These are phyloP conservation scores for Aquilaria yunnanensis DNA, from an alignment of 345 rosid genomes.

Conservation along the genomic window DNA sequence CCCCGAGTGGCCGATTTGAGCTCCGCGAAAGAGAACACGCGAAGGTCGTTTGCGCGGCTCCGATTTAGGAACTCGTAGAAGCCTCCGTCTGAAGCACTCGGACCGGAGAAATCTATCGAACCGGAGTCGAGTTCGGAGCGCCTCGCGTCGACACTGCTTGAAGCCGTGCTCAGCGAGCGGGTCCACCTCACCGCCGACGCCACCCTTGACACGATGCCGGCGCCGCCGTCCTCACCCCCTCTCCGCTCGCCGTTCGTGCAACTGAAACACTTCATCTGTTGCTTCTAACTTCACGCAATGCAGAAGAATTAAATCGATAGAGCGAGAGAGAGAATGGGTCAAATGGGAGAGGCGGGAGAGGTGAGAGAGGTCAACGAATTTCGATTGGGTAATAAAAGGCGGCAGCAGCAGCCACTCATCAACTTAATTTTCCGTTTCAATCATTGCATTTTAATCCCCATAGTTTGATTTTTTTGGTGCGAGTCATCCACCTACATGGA, in stretches of 20 bases:
- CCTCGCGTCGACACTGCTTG: conserved; percentile 61
- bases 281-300: too few species aligned
- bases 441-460: too few species aligned
- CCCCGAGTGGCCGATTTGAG: conserved; percentile 81
- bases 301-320: too few species aligned
- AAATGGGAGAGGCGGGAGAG: too few species aligned
- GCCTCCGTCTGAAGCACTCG: conserved; percentile 24
- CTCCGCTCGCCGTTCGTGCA: conserved; percentile 67
- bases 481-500: too few species aligned
- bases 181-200: conserved; percentile 78
- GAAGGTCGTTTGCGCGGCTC: conserved; percentile 73
- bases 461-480: too few species aligned
- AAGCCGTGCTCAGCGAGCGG: conserved; percentile 84
- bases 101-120: conserved; percentile 59
- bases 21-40: conserved; percentile 63
- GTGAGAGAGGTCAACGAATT: too few species aligned
- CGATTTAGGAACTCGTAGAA: conserved; percentile 48
- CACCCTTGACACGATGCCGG: conserved; percentile 33
- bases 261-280: conserved; percentile 86
- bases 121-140: conserved; percentile 85
- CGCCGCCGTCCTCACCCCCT: conserved; percentile 17
- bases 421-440: too few species aligned
- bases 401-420: too few species aligned
- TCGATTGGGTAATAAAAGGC: too few species aligned
- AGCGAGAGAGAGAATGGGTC: too few species aligned